phyloP scores from a whole-genome alignment of 2,329 filamentous ascomycete genomes.

The Graphiopsis chlorocephala region DNA sequence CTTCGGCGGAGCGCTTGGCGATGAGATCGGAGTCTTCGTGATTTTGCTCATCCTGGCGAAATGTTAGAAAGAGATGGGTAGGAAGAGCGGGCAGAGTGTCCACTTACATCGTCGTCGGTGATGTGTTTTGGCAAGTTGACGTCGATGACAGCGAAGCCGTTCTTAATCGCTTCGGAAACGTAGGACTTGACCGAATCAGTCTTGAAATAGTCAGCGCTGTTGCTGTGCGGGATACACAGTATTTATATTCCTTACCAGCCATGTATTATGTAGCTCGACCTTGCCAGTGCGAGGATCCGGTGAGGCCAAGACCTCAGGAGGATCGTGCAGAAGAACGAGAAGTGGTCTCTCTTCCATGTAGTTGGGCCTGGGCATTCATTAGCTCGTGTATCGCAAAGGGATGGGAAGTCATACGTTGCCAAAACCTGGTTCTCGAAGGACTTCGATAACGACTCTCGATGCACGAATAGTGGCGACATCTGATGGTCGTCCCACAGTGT shows the following conservation, averaged over 20 bases:
- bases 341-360: slow-evolving; percentile 66
- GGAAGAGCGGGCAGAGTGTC: neutral
- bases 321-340: slow-evolving; percentile 77
- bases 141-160: slow-evolving; percentile 82
- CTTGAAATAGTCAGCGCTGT: slow-evolving; percentile 53
- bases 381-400: neutral
- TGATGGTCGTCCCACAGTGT: slow-evolving; percentile 67
- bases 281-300: slow-evolving; percentile 58
- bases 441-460: slow-evolving; percentile 52
- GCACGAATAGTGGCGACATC: slow-evolving; percentile 79
- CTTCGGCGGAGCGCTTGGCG: slow-evolving; percentile 42
- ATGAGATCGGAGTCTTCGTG: slow-evolving; percentile 49
- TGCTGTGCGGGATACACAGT: slow-evolving; percentile 23
- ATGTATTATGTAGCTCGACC: slow-evolving; percentile 79
- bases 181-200: slow-evolving; percentile 78
- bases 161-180: slow-evolving; percentile 75
- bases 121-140: slow-evolving; percentile 83
- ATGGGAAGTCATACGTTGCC: slow-evolving; percentile 26
- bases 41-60: slow-evolving; percentile 32
- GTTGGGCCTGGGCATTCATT: slow-evolving; percentile 50
- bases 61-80: slow-evolving; percentile 36
- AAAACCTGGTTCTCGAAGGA: slow-evolving; percentile 33
- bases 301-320: slow-evolving; percentile 50
- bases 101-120: slow-evolving; percentile 52
- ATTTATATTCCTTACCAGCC: slow-evolving; percentile 63